Base-by-base conservation (phyloP, 495 filamentous ascomycete genomes). In the Aspergillus bridgeri region DNA sequence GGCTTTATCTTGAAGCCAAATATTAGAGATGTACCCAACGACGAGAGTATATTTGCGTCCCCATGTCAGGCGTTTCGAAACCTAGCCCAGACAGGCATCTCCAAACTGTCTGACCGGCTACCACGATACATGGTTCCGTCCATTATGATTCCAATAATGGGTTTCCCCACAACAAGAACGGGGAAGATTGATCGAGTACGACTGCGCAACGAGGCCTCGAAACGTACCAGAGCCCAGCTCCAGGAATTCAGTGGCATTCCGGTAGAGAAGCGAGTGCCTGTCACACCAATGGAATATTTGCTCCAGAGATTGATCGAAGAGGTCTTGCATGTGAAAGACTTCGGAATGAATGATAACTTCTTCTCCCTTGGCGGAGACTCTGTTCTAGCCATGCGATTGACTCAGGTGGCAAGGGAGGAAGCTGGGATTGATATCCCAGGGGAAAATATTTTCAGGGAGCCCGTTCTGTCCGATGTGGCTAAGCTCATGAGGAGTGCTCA, bases 251-350 rank as follows among this genome's bases (percentile, higher is more conserved):
- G 18, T 3, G 19, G 18, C 6, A 29, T 33, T 11, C 19, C n/a
- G 17, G 17, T 2, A 45, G 6, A 11, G 19, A 54, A 56, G 15
- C 45, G 48, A 42, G 2, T 15, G 2, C 59, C 61, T 15, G 24
- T 17, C 18, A 58, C 61, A 9, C 18, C 44, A 15, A 64, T 50
- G 21, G 64, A 75, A 56, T 64, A 53, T 42, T 56, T 27, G 21
- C 61, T 78, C 2, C 65, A 61, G 21, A 21, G 42, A 2, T 56
- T 74, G 11, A 74, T 72, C 73, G 60, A 60, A 25, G 8, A 55
- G 0, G 60, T 67, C 0, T 56, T 79, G 0, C 61, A 60, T 1
- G 49, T 73, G 1, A 54, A 53, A 5, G 22, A 54, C 0, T 66
- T 75, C 42, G 57, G 59, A 6, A 43, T 48, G 5, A 23, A 60